phyloP scores from a whole-genome alignment of 352 stramenopile genomes.

The Globisporangium solare region DNA sequence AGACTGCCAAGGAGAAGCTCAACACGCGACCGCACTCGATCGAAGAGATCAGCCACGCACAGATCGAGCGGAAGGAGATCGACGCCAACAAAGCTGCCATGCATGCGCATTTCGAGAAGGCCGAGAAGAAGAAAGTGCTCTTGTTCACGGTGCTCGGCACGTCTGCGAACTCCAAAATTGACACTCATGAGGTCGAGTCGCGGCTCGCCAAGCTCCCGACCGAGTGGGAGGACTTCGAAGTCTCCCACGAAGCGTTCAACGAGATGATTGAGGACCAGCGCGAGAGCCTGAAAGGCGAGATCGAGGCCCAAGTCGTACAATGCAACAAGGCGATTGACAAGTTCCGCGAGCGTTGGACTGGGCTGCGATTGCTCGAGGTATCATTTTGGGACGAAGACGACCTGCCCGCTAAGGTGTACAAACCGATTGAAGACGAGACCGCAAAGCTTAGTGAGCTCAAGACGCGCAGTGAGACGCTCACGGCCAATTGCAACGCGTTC shows the following conservation, averaged over 20 bases:
- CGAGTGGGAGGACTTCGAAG: conserved; percentile 93
- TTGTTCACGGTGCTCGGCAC: conserved; percentile 46
- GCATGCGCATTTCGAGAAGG: conserved; percentile 55
- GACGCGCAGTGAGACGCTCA: conserved; percentile 47
- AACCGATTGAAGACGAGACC: conserved; percentile 80
- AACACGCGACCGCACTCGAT: conserved; percentile 88
- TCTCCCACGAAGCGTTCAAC: conserved; percentile 92
- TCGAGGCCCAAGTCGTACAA: conserved; percentile 86
- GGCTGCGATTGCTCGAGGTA: conserved; percentile 83
- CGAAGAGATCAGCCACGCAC: conserved; percentile 88
- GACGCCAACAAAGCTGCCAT: conserved; percentile 54
- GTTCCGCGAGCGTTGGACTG: conserved; percentile 87
- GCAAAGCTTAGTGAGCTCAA: conserved; percentile 78
- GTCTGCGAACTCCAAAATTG: conserved; percentile 36
- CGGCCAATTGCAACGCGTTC: conserved; percentile 85
- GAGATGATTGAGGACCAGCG: conserved; percentile 95
- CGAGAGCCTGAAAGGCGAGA: conserved; percentile 85
- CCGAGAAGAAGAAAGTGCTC: conserved; percentile 85
- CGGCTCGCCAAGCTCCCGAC: conserved; percentile 74
- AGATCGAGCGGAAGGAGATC: conserved; percentile 90
- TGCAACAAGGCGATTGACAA: conserved; percentile 89
- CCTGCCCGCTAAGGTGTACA: conserved; percentile 71
- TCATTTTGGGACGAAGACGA: conserved; percentile 67
- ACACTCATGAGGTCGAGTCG: conserved; percentile 74
- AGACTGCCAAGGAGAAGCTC: conserved; percentile 85